A percentile compares a stretch with the other conserved stretches of the same genome.
Evolutionary conservation across 2,329 filamentous ascomycete genomes (phyloP).

Genomic region (Claviceps africana): DNA sequence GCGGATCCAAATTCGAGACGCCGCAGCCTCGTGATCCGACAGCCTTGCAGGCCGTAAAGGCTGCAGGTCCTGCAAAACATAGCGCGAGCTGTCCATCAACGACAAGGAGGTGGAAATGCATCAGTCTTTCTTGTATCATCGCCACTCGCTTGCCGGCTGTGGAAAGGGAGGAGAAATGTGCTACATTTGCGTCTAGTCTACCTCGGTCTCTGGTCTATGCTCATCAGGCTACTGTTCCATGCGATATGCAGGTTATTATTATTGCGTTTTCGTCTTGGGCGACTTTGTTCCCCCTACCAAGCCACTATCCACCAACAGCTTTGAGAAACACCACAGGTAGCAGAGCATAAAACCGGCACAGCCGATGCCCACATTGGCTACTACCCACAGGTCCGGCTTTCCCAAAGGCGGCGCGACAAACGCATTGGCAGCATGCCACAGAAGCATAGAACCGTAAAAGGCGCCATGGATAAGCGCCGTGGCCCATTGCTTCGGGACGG

Average conservation of each 20-base stretch:
- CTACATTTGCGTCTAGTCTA: background rate
- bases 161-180: background rate
- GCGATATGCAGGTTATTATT: background rate
- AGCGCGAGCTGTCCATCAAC: too few species aligned
- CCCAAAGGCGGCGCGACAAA: conserved; percentile 51
- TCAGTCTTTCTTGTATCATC: too few species aligned
- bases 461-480: conserved; percentile 56
- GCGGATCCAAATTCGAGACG: too few species aligned
- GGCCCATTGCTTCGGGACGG: conserved; percentile 27
- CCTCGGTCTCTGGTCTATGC: background rate
- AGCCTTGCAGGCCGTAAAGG: background rate
- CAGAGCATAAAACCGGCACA: conserved; percentile 74
- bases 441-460: conserved; percentile 65
- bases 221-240: background rate
- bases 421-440: conserved; percentile 67
- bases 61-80: background rate
- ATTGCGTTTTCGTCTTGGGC: conserved; percentile 24
- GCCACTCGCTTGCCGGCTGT: too few species aligned
- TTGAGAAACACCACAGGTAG: conserved; percentile 83
- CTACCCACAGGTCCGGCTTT: conserved; percentile 91
- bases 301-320: conserved; percentile 46
- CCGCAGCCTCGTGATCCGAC: background rate
- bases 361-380: conserved; percentile 77
- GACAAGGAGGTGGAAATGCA: too few species aligned
- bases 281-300: conserved; percentile 23